Conservation (phyloP, 2,329 filamentous ascomycete species). For the Thelonectria olida region DNA sequence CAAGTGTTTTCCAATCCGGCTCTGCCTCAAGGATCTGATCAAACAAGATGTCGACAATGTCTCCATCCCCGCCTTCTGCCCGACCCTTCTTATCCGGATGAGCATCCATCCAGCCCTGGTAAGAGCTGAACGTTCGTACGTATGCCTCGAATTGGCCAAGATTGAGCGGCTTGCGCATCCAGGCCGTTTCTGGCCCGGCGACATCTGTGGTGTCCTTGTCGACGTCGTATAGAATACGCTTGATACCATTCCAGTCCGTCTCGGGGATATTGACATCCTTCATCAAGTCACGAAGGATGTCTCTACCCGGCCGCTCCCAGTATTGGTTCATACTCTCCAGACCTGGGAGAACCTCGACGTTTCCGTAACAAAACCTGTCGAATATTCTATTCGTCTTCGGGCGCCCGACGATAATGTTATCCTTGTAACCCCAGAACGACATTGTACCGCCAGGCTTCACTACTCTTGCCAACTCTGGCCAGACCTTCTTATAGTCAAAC, state of each 20-base stretch:
- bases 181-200: conserved; percentile 47
- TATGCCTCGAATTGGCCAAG: conserved; percentile 70
- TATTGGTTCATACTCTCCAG: conserved; percentile 62
- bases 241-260: conserved; percentile 61
- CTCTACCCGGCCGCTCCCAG: conserved; percentile 70
- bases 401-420: conserved; percentile 66
- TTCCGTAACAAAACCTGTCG: conserved; percentile 64
- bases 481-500: conserved; percentile 68
- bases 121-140: conserved; percentile 68
- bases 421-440: conserved; percentile 74
- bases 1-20: conserved; percentile 59
- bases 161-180: conserved; percentile 63
- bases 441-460: conserved; percentile 64
- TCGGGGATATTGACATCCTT: conserved; percentile 61
- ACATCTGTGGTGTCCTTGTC: conserved; percentile 49
- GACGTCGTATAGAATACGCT: conserved; percentile 66
- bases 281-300: conserved; percentile 61
- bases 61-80: conserved; percentile 64
- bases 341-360: conserved; percentile 53
- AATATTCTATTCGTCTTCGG: conserved; percentile 62
- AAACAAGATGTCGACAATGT: conserved; percentile 71
- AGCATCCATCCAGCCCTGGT: conserved; percentile 65
- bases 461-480: conserved; percentile 63
- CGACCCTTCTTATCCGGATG: conserved; percentile 60
- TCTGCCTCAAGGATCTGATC: conserved; percentile 65